These are phyloP conservation scores for Cadophora sp. DNA, from an alignment of 2,329 filamentous ascomycete genomes.

Conservation along the genomic window DNA sequence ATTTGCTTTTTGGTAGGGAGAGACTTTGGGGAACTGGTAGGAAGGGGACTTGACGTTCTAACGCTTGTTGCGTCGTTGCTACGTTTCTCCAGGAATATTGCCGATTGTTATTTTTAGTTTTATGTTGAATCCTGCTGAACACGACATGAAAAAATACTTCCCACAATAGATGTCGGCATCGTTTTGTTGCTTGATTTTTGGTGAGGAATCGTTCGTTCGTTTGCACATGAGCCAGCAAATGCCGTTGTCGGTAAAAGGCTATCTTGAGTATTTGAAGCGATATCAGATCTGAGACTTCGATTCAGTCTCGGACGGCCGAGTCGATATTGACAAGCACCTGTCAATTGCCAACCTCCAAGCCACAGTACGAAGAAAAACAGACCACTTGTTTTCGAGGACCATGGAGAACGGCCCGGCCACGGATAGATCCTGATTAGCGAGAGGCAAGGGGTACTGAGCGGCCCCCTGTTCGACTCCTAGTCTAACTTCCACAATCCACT, in stretches of 20 bases:
- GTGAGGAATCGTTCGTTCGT: not conserved
- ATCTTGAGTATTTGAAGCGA: not conserved
- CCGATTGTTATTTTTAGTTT: not conserved
- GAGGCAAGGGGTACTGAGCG: slow-evolving; percentile 21
- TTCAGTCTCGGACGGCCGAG: not conserved
- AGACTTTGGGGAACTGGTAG: not conserved
- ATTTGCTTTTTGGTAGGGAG: not conserved
- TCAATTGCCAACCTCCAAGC: not conserved
- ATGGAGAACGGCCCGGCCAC: not conserved
- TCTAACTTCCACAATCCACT: slow-evolving; percentile 19
- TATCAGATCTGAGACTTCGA: not conserved
- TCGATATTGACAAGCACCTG: not conserved
- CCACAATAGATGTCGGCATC: not conserved
- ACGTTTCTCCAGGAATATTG: not conserved
- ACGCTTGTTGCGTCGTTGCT: not conserved
- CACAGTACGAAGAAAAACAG: slow-evolving; percentile 6
- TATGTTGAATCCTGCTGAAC: not conserved
- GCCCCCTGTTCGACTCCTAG: slow-evolving; percentile 17
- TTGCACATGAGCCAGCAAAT: not conserved
- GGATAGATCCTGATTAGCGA: slow-evolving; percentile 26
- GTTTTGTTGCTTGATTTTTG: not conserved
- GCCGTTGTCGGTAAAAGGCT: not conserved
- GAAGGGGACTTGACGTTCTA: too few relatives aligned
- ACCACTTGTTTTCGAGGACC: not conserved
- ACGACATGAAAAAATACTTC: not conserved